Base-by-base conservation (phyloP, 805 yeast genomes). In the Gaillardinia entomophila region DNA sequence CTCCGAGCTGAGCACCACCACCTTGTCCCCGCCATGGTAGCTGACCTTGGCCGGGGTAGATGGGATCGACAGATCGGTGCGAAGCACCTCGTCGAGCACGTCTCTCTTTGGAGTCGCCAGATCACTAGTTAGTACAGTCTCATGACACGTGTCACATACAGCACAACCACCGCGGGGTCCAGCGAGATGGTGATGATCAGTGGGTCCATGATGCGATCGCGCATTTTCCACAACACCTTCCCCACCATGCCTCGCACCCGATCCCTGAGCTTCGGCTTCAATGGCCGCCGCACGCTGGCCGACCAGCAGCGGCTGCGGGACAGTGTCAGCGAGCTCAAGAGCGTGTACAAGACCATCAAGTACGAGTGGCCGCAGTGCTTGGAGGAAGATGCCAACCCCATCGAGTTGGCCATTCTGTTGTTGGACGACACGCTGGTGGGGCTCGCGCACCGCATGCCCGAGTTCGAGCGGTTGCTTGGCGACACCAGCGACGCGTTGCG, bases 351-450 rank as follows among this genome's bases (percentile, higher is more conserved):
- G 35, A 54, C 56, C n/a, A 43, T 65, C 18, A 51, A 53, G 31
- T 64, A 63, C 39, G 72, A 66, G 35, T 66, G 72, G 72, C 68
- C 69, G 4, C 68, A 62, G 32, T 36, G 51, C n/a, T 41, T 65
- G 10, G 50, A 48, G 14, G 55, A 50, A 12, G 76, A 48, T 15
- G 45, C 86, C 34, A 88, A 87, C 51, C 95, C 96, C 1, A 68
- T 92, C 28, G 96, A 87, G 45, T 65, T 81, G 32, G 96, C 96
- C 0, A 65, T 90, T 25, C 78, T 89, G 1, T 65, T 92, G 36
- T 63, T 88, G 47, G 97, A 90, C 55, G 81, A 79, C 46, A 78
- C 95, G 2, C 83, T 95, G 1, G 92, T 88, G n/a, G 97, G 97
- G 0, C 60, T 85, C 46, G 95, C 95, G 1, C 81, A 79, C 46